These are phyloP conservation scores for Diaporthe sp. DNA, from an alignment of 2,329 filamentous ascomycete genomes.

Conservation along the genomic window DNA sequence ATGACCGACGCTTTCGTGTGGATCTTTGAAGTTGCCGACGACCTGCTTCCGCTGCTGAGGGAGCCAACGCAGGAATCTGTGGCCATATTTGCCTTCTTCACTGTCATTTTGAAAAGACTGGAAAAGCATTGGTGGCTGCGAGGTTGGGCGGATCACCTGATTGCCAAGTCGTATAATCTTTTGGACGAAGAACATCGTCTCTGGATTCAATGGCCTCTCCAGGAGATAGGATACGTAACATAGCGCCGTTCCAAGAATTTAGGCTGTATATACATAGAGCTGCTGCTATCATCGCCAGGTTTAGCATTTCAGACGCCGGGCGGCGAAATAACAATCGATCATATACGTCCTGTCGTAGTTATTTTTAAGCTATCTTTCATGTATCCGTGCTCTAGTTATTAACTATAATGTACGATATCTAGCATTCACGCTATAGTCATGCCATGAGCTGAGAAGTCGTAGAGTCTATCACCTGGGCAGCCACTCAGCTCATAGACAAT, in stretches of 20 bases:
- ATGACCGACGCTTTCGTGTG: constrained; percentile 5
- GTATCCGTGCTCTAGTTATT: no score
- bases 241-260: background rate
- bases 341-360: background rate
- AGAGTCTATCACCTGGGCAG: no score
- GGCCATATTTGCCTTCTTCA: background rate
- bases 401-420: no score
- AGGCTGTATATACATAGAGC: background rate
- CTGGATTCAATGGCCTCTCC: background rate
- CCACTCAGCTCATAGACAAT: no score
- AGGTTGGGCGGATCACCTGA: constrained; percentile 15
- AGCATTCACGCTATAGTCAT: no score
- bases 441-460: no score
- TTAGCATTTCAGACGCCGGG: background rate
- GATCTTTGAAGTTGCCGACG: constrained; percentile 11
- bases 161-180: background rate
- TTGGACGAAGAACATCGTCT: constrained; percentile 15
- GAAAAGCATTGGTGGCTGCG: constrained; percentile 5
- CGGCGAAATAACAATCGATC: no score
- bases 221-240: background rate
- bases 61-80: constrained; percentile 3
- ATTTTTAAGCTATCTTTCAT: no score
- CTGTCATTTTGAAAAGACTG: background rate
- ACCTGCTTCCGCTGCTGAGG: background rate
- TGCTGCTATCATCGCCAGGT: background rate